A percentile compares a stretch with the other conserved stretches of the same genome.
These are phyloP conservation scores for Sutorius eximius DNA, from an alignment of 1,284 basidiomycete genomes.

Conservation along the genomic window DNA sequence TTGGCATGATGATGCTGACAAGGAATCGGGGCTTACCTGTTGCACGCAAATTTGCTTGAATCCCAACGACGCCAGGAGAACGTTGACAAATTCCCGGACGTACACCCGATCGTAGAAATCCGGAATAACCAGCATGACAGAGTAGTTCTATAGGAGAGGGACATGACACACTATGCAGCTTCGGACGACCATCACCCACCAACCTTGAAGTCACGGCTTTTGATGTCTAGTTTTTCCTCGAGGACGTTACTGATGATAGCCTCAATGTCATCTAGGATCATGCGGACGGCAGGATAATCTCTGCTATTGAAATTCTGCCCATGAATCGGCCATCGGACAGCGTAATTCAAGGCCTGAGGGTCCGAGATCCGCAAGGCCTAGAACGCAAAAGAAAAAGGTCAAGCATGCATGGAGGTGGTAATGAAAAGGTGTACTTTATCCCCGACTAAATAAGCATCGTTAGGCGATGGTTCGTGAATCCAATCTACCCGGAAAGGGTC, in stretches of 20 bases:
- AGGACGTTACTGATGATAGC: constrained; percentile 65
- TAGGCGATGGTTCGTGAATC: constrained; percentile 54
- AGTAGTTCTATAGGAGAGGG: constrained; percentile 58
- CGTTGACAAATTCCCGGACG: constrained; percentile 75
- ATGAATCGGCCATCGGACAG: constrained; percentile 76
- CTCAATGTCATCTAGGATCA: constrained; percentile 77
- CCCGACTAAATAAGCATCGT: constrained; percentile 59
- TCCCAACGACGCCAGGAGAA: constrained; percentile 81
- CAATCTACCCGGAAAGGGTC: constrained; percentile 82
- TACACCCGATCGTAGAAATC: constrained; percentile 89
- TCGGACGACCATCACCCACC: not conserved
- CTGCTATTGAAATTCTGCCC: constrained; percentile 76
- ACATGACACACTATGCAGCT: not conserved
- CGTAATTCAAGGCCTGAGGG: constrained; percentile 65
- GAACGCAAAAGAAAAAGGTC: constrained; percentile 9
- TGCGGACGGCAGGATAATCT: constrained; percentile 71
- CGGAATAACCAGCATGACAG: constrained; percentile 88
- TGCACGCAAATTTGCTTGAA: constrained; percentile 91
- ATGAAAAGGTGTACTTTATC: constrained; percentile 54
- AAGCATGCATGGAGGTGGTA: constrained; percentile 1
- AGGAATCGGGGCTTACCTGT: constrained; percentile 55
- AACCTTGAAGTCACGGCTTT: constrained; percentile 62
- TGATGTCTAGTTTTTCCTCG: constrained; percentile 62
- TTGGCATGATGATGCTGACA: not conserved
- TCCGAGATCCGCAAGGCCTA: constrained; percentile 75